A percentile compares a stretch with the other conserved stretches of the same genome.
phyloP scores from a whole-genome alignment of 1,139 yeast species.

The Yamadazyma atlantica region DNA sequence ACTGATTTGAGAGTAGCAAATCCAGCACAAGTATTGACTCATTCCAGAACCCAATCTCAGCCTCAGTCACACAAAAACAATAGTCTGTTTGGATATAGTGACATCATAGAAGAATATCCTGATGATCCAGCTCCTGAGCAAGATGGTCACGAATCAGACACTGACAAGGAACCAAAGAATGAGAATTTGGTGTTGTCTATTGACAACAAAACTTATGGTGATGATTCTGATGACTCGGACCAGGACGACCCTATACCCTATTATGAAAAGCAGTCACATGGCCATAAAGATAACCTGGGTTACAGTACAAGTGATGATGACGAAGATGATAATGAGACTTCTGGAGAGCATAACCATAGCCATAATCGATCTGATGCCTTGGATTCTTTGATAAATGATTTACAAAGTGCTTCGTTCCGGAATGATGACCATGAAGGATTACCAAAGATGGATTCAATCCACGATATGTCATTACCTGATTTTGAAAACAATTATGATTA shows the following conservation, averaged over 20 bases:
- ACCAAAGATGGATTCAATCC: constrained; percentile 24
- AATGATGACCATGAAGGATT: constrained; percentile 14
- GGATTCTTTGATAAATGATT: constrained; percentile 39
- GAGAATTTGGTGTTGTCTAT: constrained; percentile 16
- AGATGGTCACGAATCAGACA: background rate
- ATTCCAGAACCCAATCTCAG: background rate
- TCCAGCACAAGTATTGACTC: background rate
- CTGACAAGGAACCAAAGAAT: background rate
- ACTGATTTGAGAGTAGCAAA: constrained; percentile 26
- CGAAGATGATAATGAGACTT: constrained; percentile 1
- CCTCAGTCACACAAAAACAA: constrained; percentile 3
- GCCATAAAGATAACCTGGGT: constrained; percentile 4
- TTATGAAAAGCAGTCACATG: constrained; percentile 16
- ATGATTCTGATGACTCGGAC: constrained; percentile 11
- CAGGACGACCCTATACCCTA: constrained; percentile 18
- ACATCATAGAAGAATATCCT: constrained; percentile 7
- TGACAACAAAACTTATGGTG: constrained; percentile 10
- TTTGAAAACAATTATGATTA: constrained; percentile 23
- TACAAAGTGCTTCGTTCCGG: constrained; percentile 24
- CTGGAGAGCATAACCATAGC: background rate
- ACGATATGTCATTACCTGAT: constrained; percentile 28
- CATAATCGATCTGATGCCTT: constrained; percentile 21
- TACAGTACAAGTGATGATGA: constrained; percentile 1
- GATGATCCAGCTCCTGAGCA: background rate
- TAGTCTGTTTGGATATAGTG: constrained; percentile 6